phyloP scores from a whole-genome alignment of 371 early-diverging fungal species.

The Haplosporangium sp. region DNA sequence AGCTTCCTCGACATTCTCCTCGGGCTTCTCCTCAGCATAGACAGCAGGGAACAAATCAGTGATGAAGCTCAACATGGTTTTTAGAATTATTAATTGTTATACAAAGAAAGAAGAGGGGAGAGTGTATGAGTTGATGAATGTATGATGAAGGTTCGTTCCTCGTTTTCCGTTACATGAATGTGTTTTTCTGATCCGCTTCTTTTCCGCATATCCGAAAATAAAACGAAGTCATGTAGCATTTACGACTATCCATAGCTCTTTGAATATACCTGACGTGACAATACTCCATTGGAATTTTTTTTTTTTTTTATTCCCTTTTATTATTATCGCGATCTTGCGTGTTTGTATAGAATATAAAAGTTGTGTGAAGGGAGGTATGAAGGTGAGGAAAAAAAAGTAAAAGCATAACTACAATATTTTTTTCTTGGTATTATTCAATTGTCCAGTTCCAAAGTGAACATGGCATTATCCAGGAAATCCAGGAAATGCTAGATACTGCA shows the following conservation, averaged over 20 bases:
- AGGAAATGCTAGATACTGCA: not conserved
- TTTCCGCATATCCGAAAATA: conserved; percentile 2
- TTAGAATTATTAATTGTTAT: not conserved
- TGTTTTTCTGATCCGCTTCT: conserved; percentile 6
- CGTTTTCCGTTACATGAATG: not conserved
- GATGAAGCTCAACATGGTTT: conserved; percentile 52
- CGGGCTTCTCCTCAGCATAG: conserved; percentile 49
- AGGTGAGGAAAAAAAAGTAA: not conserved
- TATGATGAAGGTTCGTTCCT: not conserved
- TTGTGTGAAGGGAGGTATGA: not conserved
- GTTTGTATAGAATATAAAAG: conserved; percentile 5
- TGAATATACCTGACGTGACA: not conserved
- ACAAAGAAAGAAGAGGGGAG: conserved; percentile 3
- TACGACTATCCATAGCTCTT: not conserved
- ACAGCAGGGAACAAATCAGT: conserved; percentile 48
- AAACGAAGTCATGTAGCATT: conserved; percentile 2
- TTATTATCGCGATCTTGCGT: conserved; percentile 4
- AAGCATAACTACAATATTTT: not conserved
- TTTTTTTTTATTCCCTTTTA: not conserved
- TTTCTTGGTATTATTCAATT: not conserved
- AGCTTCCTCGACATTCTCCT: conserved; percentile 11
- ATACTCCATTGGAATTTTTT: too few relatives aligned
- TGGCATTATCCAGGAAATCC: not conserved
- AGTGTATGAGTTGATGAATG: not conserved
- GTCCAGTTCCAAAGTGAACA: not conserved